Conservation (phyloP, 768 basidiomycete genomes). For the Trametes gibbosa region DNA sequence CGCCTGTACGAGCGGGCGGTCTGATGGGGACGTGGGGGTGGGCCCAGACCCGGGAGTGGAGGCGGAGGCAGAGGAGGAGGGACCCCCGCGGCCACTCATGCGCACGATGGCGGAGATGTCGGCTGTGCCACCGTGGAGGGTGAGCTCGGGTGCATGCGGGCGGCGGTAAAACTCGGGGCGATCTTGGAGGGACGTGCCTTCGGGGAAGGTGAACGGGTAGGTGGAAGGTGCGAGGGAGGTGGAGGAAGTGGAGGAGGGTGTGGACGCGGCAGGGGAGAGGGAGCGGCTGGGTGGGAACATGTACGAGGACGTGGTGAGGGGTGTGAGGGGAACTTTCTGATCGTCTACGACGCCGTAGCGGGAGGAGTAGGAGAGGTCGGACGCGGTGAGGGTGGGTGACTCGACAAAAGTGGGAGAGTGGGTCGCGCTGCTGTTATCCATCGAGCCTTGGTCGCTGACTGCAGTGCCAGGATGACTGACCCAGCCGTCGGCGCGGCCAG, state of each 20-base stretch:
- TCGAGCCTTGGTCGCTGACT: constrained; percentile 40
- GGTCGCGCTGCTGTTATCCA: constrained; percentile 42
- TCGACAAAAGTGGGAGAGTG: constrained; percentile 55
- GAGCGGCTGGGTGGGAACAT: constrained; percentile 67
- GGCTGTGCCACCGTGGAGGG: constrained; percentile 71
- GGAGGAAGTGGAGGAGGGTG: constrained; percentile 58
- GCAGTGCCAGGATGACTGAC: constrained; percentile 37
- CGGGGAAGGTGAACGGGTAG: constrained; percentile 65
- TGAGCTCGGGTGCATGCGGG: constrained; percentile 50
- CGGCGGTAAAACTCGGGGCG: constrained; percentile 67
- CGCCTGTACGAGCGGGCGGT: constrained; percentile 36
- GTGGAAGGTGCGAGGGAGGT: constrained; percentile 54
- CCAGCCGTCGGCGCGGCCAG: constrained; percentile 29
- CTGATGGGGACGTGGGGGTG: constrained; percentile 43
- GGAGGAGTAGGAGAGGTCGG: constrained; percentile 46
- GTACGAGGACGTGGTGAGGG: constrained; percentile 52
- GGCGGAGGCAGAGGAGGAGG: constrained; percentile 43
- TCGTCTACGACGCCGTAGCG: constrained; percentile 50
- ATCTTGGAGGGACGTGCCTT: constrained; percentile 50
- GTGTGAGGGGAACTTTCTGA: constrained; percentile 51
- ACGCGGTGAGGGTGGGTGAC: constrained; percentile 50
- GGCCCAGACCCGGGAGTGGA: constrained; percentile 25
- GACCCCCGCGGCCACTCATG: constrained; percentile 34
- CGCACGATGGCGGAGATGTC: constrained; percentile 60
- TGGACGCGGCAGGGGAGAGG: constrained; percentile 65